Evolutionary conservation across 768 basidiomycete genomes (phyloP).

Genomic region (Gyrodon lividus): DNA sequence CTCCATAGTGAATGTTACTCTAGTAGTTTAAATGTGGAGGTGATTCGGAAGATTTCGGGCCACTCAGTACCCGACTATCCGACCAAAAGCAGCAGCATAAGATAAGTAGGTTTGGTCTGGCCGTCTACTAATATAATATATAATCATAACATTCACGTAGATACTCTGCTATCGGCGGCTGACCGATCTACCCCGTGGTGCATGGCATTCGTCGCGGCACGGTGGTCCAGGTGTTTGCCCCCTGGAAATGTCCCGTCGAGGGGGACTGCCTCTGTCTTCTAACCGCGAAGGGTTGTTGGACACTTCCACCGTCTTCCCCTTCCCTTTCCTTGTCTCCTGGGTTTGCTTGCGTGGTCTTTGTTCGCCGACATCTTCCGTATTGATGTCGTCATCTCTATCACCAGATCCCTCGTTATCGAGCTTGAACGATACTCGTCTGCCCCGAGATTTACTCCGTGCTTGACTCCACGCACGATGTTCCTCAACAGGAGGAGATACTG

Average conservation of each 20-base stretch:
- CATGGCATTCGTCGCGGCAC: slow-evolving; percentile 10
- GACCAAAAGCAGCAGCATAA: not conserved
- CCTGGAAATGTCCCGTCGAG: slow-evolving; percentile 12
- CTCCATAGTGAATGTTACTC: slow-evolving; percentile 16
- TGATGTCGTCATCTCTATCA: slow-evolving; percentile 6
- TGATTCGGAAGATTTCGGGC: too few relatives aligned
- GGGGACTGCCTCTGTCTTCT: slow-evolving; percentile 13
- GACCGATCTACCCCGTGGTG: slow-evolving; percentile 21
- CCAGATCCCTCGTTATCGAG: slow-evolving; percentile 31
- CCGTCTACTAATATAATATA: slow-evolving; percentile 9
- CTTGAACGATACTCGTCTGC: slow-evolving; percentile 57
- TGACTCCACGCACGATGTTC: slow-evolving; percentile 37
- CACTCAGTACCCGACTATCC: too few relatives aligned
- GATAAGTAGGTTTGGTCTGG: slow-evolving; percentile 7
- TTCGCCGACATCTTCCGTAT: slow-evolving; percentile 4
- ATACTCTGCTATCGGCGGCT: slow-evolving; percentile 19
- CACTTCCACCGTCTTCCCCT: slow-evolving; percentile 13
- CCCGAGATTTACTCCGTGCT: slow-evolving; percentile 50
- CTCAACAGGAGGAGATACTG: slow-evolving; percentile 37
- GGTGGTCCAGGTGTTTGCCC: slow-evolving; percentile 30
- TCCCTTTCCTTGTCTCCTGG: slow-evolving; percentile 14
- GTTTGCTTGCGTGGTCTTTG: slow-evolving; percentile 7
- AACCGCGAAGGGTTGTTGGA: slow-evolving; percentile 3
- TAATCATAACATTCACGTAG: slow-evolving; percentile 4
- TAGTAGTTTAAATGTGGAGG: slow-evolving; percentile 1